A percentile compares a stretch with the other conserved stretches of the same genome.
Evolutionary conservation across 75 land plant species (phyloP).

Genomic region (Ceratopteris richardii): DNA sequence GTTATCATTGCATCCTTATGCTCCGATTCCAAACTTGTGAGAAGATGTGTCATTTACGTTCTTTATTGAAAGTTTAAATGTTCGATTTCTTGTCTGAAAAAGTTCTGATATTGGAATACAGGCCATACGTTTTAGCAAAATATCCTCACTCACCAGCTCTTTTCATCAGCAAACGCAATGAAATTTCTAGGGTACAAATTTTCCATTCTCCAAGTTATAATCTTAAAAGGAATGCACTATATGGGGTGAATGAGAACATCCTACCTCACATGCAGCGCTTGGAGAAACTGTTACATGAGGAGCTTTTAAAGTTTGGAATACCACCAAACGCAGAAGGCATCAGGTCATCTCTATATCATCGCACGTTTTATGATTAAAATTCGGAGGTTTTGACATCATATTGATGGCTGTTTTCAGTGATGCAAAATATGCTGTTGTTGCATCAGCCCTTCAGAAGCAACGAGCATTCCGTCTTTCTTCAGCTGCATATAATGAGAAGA

Average conservation of each 20-base stretch:
- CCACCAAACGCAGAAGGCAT: slow-evolving; percentile 21
- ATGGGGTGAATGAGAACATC: no score
- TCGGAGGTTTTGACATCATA: background rate
- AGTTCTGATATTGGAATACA: no score
- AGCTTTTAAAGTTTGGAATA: slow-evolving; percentile 33
- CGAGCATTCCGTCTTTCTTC: slow-evolving; percentile 11
- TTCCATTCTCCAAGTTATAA: background rate
- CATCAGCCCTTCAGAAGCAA: slow-evolving; percentile 25
- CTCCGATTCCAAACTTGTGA: slow-evolving; percentile 24
- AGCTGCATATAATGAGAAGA: slow-evolving; percentile 15
- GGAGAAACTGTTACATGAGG: slow-evolving; percentile 16
- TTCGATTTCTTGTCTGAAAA: no score
- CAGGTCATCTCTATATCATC: slow-evolving; percentile 11
- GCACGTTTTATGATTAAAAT: background rate
- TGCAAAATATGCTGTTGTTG: slow-evolving; percentile 16
- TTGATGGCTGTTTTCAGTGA: slow-evolving; percentile 17
- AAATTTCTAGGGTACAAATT: slow-evolving; percentile 10
- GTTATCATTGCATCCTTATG: slow-evolving; percentile 30
- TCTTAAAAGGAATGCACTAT: no score
- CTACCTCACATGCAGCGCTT: slow-evolving; percentile 11
- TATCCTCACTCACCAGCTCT: slow-evolving; percentile 21
- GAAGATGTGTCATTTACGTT: background rate
- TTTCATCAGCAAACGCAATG: slow-evolving; percentile 14
- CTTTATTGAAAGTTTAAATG: no score
- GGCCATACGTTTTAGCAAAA: slow-evolving; percentile 31